Evolutionary conservation across 2,329 filamentous ascomycete genomes (phyloP).

Genomic region (Magnaporthales sp.): DNA sequence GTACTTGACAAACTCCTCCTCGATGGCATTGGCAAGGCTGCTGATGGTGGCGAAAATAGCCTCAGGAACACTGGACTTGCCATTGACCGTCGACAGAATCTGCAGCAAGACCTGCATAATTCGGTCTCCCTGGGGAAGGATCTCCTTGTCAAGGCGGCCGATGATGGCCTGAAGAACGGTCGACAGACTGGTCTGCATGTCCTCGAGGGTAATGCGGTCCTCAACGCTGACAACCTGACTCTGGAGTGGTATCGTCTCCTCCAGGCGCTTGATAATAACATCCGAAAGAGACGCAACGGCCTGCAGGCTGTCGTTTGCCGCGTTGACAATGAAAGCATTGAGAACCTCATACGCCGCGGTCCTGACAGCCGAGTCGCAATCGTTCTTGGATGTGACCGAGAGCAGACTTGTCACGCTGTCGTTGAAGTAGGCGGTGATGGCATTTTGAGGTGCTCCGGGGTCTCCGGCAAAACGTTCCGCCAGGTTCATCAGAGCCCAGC

Average conservation of each 20-base stretch:
- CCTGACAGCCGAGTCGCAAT: conserved; percentile 79
- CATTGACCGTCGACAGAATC: conserved; percentile 65
- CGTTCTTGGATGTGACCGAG: conserved; percentile 71
- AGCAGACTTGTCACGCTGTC: conserved; percentile 81
- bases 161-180: conserved; percentile 90
- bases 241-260: conserved; percentile 84
- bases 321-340: conserved; percentile 86
- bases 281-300: conserved; percentile 76
- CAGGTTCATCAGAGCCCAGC: conserved; percentile 98
- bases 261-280: conserved; percentile 82
- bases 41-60: conserved; percentile 88
- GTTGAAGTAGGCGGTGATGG: conserved; percentile 87
- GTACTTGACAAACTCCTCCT: conserved; percentile 91
- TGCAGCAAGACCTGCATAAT: conserved; percentile 88
- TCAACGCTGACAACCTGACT: conserved; percentile 93
- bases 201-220: conserved; percentile 89
- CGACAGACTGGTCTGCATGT: conserved; percentile 93
- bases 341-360: conserved; percentile 97
- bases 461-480: conserved; percentile 93
- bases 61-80: conserved; percentile 91
- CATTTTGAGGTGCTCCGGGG: conserved; percentile 65
- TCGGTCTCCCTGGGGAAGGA: conserved; percentile 80
- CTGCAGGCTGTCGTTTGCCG: conserved; percentile 75
- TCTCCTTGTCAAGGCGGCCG: conserved; percentile 82
- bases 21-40: conserved; percentile 81